phyloP scores from a whole-genome alignment of 2,329 filamentous ascomycete species.

The Aspergillus transmontanensis region DNA sequence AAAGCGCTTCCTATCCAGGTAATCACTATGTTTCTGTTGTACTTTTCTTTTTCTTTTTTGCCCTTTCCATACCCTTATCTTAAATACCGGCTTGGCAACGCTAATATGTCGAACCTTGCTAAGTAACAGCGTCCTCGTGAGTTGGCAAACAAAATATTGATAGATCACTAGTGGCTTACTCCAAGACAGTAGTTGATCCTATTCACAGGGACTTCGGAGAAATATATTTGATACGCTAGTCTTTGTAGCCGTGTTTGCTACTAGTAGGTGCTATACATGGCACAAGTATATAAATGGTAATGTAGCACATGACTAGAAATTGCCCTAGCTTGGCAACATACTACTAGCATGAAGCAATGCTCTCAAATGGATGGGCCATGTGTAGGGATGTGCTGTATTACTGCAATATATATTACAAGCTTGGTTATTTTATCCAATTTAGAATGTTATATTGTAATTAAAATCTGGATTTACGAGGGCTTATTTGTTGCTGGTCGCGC shows the following conservation, averaged over 20 bases:
- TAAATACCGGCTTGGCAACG: too few species aligned
- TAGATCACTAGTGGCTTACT: background rate
- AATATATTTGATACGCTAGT: background rate
- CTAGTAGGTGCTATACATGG: background rate
- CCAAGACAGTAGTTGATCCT: background rate
- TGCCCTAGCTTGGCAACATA: background rate
- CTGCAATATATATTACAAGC: background rate
- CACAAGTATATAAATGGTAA: background rate
- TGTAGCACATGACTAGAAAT: background rate
- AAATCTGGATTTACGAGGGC: background rate
- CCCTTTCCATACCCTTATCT: too few species aligned
- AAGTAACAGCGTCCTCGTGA: background rate
- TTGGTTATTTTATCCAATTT: background rate
- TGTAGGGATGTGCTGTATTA: background rate
- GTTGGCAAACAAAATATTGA: background rate
- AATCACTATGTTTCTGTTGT: too few species aligned
- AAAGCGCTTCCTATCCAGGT: too few species aligned
- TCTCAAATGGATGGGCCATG: background rate
- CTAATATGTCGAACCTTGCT: too few species aligned
- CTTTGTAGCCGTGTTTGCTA: background rate
- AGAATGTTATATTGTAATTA: too few species aligned
- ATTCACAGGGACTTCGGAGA: background rate
- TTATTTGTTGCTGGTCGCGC: background rate
- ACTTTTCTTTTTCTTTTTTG: too few species aligned
- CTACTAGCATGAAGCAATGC: background rate